phyloP scores from a whole-genome alignment of 108 stramenopile species.

The Nitzschia sp. region DNA sequence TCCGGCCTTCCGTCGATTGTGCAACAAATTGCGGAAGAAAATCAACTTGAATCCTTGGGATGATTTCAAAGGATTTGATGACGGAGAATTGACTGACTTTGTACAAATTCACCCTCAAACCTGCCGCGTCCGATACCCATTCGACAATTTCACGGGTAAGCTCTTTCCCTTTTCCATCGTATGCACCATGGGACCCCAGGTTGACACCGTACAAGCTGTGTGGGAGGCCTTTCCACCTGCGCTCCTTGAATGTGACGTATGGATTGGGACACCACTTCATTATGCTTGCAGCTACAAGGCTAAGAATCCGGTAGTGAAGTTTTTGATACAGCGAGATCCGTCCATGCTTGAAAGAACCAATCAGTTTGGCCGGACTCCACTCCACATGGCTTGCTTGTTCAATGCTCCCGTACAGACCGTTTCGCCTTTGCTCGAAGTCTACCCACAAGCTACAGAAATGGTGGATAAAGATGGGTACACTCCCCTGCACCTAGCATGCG shows the following conservation, averaged over 20 bases:
- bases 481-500: slow-evolving; percentile 33
- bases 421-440: neutral
- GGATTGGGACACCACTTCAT: slow-evolving; percentile 33
- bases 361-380: slow-evolving; percentile 13
- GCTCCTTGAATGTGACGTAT: slow-evolving; percentile 11
- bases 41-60: slow-evolving; percentile 15
- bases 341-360: slow-evolving; percentile 8
- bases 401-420: neutral
- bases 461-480: slow-evolving; percentile 27
- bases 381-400: slow-evolving; percentile 30
- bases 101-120: neutral
- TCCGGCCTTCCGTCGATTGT: neutral
- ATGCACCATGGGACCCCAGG: slow-evolving; percentile 16
- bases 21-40: neutral
- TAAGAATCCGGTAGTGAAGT: slow-evolving; percentile 8
- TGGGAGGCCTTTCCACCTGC: slow-evolving; percentile 20
- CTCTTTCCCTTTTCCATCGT: slow-evolving; percentile 31
- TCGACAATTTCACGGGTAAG: slow-evolving; percentile 8
- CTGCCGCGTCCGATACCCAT: neutral
- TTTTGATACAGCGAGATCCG: slow-evolving; percentile 22
- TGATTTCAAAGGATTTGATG: neutral
- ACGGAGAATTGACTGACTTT: neutral
- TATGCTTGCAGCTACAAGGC: slow-evolving; percentile 31
- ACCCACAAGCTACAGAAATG: neutral
- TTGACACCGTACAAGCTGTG: slow-evolving; percentile 3